Percentiles rank a stretch among this genome's conserved stretches.
phyloP scores from a whole-genome alignment of 1,139 yeast species.

The Pichia sp. region DNA sequence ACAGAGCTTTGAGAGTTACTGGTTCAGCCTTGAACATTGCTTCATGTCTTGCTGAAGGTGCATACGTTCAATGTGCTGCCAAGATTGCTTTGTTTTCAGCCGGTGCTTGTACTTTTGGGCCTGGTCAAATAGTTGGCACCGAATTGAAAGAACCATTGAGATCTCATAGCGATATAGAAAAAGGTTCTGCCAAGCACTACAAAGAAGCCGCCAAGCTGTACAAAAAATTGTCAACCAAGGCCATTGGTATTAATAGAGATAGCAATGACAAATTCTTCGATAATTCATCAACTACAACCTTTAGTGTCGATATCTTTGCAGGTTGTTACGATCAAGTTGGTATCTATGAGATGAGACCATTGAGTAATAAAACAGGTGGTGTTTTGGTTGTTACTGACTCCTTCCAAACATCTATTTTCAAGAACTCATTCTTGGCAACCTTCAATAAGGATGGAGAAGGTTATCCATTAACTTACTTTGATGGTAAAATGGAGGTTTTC shows the following conservation, averaged over 20 bases:
- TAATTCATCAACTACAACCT: slow-evolving; percentile 56
- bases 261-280: slow-evolving; percentile 39
- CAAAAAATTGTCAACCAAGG: slow-evolving; percentile 71
- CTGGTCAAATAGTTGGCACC: slow-evolving; percentile 90
- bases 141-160: slow-evolving; percentile 94
- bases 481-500: slow-evolving; percentile 78
- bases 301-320: slow-evolving; percentile 88
- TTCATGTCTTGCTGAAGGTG: slow-evolving; percentile 71
- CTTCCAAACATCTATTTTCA: slow-evolving; percentile 93
- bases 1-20: slow-evolving; percentile 86
- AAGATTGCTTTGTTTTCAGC: slow-evolving; percentile 87
- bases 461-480: slow-evolving; percentile 80
- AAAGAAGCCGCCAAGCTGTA: slow-evolving; percentile 87
- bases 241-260: slow-evolving; percentile 39
- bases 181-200: slow-evolving; percentile 86
- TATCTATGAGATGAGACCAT: slow-evolving; percentile 89
- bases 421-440: slow-evolving; percentile 85
- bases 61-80: slow-evolving; percentile 88
- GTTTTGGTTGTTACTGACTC: slow-evolving; percentile 87
- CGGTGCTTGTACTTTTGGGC: slow-evolving; percentile 93
- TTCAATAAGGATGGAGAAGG: slow-evolving; percentile 86
- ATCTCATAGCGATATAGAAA: slow-evolving; percentile 92
- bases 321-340: slow-evolving; percentile 99
- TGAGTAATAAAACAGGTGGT: slow-evolving; percentile 92
- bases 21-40: slow-evolving; percentile 93